Evolutionary conservation across 768 basidiomycete genomes (phyloP), one percentile per base, ranked within the genome.

Genomic region (Lactarius evosmus): DNA sequence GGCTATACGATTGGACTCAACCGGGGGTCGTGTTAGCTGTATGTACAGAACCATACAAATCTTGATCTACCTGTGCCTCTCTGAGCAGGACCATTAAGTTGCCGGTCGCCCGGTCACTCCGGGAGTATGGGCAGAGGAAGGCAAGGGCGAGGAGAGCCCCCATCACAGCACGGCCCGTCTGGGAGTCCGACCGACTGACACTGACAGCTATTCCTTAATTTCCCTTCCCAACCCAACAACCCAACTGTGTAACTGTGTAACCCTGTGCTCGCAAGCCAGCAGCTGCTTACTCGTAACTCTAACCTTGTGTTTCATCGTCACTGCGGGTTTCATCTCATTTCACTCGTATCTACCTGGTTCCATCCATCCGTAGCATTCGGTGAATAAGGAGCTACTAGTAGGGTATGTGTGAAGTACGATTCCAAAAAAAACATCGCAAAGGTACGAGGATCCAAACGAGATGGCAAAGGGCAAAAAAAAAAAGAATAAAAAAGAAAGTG

Each of bases 301-400:
- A 22, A 19, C 14, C 11, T 25, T 25, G 32, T 62, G 56, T 54
- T 63, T 63, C 62, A 52, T 57, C 61, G 61, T 63, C 49, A 61
- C 53, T 17, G 29, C 22, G 7, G 30, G 61, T 62, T 62, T 63
- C 41, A 54, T 59, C 32, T 62, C 53, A 25, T n/a, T 55, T 40
- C 56, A 44, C 40, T 44, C 17, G 17, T 8, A 25, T 40, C 29
- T 53, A 63, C 50, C 49, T 56, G 38, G 41, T 58, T 58, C 57
- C 62, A 52, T 58, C 57, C 62, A 52, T 58, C 62, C 62, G 33
- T 19, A 14, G 16, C 41, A 17, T 46, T 61, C 51, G 41, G 29
- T 2, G 44, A 62, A 62, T 61, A 61, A 44, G n/a, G 27, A 7
- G 61, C 33, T 40, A 49, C 46, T 49, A 25, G 46, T 49, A 58